A percentile compares a stretch with the other conserved stretches of the same genome.
Conservation (phyloP, 2,329 filamentous ascomycete species). For the Fusarium sp. region DNA sequence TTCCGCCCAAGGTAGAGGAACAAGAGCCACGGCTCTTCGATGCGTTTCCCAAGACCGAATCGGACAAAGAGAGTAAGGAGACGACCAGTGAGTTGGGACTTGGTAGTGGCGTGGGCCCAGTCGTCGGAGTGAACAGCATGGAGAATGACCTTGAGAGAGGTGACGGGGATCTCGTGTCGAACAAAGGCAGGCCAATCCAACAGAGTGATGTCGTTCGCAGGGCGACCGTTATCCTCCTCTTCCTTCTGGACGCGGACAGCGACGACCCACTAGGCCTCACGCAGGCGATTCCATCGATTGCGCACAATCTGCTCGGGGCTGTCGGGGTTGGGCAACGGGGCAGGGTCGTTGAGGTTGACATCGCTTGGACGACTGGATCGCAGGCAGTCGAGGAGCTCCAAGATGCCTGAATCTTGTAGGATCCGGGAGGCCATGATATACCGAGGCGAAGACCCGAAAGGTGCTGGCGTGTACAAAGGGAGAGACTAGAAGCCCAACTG, state of each 20-base stretch:
- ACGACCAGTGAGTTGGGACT: slow-evolving; percentile 7
- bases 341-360: neutral
- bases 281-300: neutral
- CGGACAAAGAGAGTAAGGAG: slow-evolving; percentile 11
- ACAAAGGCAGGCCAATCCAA: slow-evolving; percentile 16
- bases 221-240: slow-evolving; percentile 4
- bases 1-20: slow-evolving; percentile 9
- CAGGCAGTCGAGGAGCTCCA: slow-evolving; percentile 10
- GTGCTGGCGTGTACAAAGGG: neutral
- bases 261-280: slow-evolving; percentile 1
- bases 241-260: slow-evolving; percentile 1
- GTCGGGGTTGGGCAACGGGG: neutral
- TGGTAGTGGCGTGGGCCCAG: slow-evolving; percentile 4
- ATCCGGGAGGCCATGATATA: slow-evolving; percentile 10
- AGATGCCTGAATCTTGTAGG: slow-evolving; percentile 4
- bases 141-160: slow-evolving; percentile 14
- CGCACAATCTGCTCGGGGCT: slow-evolving; percentile 3
- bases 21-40: slow-evolving; percentile 15
- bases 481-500: neutral
- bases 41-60: neutral
- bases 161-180: slow-evolving; percentile 5
- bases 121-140: slow-evolving; percentile 15
- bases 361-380: slow-evolving; percentile 2
- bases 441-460: too few species aligned
- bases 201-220: neutral